phyloP scores from a whole-genome alignment of 345 rosid genomes.

The Carallia pectinifolia region DNA sequence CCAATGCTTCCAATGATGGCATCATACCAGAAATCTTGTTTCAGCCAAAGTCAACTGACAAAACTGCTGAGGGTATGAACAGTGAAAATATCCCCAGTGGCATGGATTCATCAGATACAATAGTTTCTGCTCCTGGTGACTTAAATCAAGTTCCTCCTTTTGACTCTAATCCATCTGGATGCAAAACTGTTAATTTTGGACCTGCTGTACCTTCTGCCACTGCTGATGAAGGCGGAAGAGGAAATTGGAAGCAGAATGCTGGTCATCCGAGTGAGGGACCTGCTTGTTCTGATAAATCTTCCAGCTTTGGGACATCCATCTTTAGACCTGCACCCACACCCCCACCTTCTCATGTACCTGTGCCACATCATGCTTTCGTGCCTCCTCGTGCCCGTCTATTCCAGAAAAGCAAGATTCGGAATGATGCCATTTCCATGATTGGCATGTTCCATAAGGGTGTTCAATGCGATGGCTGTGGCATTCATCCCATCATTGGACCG shows the following conservation, averaged over 20 bases:
- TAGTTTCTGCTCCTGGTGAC: slow-evolving; percentile 31
- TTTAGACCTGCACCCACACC: too few species aligned
- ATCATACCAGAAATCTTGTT: slow-evolving; percentile 16
- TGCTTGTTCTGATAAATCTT: neutral
- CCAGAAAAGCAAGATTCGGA: slow-evolving; percentile 27
- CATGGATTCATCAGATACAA: slow-evolving; percentile 5
- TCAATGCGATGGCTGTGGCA: slow-evolving; percentile 90
- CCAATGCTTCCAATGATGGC: slow-evolving; percentile 23
- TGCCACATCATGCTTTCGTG: slow-evolving; percentile 17
- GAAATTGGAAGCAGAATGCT: slow-evolving; percentile 18
- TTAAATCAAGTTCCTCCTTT: slow-evolving; percentile 33
- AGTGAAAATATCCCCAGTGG: slow-evolving; percentile 11
- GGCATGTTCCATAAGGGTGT: slow-evolving; percentile 78
- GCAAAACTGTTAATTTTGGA: neutral
- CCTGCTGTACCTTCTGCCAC: neutral
- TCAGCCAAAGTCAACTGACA: slow-evolving; percentile 11
- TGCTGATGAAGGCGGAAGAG: slow-evolving; percentile 24
- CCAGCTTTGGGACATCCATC: too few species aligned
- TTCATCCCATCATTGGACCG: slow-evolving; percentile 80
- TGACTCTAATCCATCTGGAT: slow-evolving; percentile 23
- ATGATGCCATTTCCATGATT: slow-evolving; percentile 29
- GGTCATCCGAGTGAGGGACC: slow-evolving; percentile 14
- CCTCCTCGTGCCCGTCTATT: slow-evolving; percentile 7
- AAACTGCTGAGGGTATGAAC: slow-evolving; percentile 15
- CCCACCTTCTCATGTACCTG: neutral